Percentiles rank a stretch among this genome's conserved stretches.
Conservation (phyloP, 495 filamentous ascomycete species). For the Tuber melanosporum region DNA sequence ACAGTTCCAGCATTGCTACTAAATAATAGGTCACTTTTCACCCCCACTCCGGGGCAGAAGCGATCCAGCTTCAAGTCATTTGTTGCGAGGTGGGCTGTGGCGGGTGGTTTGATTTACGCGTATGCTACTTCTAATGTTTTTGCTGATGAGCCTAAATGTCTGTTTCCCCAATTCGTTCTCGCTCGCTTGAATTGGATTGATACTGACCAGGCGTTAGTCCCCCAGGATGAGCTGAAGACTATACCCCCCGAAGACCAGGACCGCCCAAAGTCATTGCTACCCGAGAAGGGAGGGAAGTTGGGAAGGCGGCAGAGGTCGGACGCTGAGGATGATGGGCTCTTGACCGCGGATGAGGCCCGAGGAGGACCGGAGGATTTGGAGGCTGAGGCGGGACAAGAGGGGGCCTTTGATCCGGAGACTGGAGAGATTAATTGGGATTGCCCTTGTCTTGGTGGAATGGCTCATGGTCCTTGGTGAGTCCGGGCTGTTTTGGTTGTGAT, state of each 20-base stretch:
- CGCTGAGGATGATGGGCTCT: slow-evolving; percentile 48
- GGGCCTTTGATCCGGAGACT: slow-evolving; percentile 95
- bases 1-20: neutral
- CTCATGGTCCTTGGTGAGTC: slow-evolving; percentile 70
- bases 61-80: slow-evolving; percentile 55
- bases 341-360: slow-evolving; percentile 47
- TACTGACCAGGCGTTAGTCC: neutral
- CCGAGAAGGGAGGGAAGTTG: slow-evolving; percentile 4
- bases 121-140: slow-evolving; percentile 87
- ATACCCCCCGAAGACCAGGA: slow-evolving; percentile 6
- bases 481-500: neutral
- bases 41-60: slow-evolving; percentile 52
- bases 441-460: slow-evolving; percentile 95
- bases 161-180: slow-evolving; percentile 35
- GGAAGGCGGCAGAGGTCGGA: slow-evolving; percentile 46
- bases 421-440: slow-evolving; percentile 99
- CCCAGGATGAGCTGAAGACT: slow-evolving; percentile 5
- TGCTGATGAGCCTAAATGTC: slow-evolving; percentile 73
- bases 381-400: slow-evolving; percentile 73
- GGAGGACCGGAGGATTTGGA: slow-evolving; percentile 57
- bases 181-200: slow-evolving; percentile 1
- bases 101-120: slow-evolving; percentile 74
- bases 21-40: slow-evolving; percentile 12
- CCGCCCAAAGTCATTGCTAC: slow-evolving; percentile 24
- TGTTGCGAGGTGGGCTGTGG: slow-evolving; percentile 64